A percentile compares a stretch with the other conserved stretches of the same genome.
phyloP scores from a whole-genome alignment of 2,329 filamentous ascomycete genomes.

The Ascomycota sp. region DNA sequence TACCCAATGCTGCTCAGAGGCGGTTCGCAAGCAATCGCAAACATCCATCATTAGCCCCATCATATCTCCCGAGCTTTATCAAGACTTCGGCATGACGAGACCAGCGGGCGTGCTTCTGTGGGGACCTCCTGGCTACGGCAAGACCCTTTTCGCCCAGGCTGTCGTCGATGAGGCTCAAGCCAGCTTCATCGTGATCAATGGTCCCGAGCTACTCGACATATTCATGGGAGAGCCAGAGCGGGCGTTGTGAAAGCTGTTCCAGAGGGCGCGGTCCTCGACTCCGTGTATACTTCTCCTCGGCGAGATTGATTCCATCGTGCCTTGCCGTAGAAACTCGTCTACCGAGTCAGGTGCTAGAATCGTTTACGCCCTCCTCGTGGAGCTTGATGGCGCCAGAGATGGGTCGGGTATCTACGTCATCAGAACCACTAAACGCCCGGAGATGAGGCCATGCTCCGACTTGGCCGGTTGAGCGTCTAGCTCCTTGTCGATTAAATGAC shows the following conservation, averaged over 20 bases:
- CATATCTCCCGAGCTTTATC: slow-evolving; percentile 55
- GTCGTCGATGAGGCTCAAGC: slow-evolving; percentile 88
- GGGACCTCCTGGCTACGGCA: slow-evolving; percentile 91
- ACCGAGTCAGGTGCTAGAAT: slow-evolving; percentile 72
- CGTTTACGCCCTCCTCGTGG: slow-evolving; percentile 84
- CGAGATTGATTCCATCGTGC: slow-evolving; percentile 81
- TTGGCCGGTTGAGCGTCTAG: slow-evolving; percentile 69
- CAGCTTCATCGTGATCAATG: slow-evolving; percentile 96
- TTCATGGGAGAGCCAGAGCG: slow-evolving; percentile 93
- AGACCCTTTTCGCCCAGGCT: slow-evolving; percentile 86
- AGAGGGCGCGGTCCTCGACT: slow-evolving; percentile 60
- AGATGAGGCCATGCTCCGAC: slow-evolving; percentile 81
- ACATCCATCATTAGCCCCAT: slow-evolving; percentile 82
- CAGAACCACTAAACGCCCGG: slow-evolving; percentile 80
- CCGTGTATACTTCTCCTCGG: slow-evolving; percentile 97
- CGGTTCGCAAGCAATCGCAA: slow-evolving; percentile 60
- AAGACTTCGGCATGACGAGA: slow-evolving; percentile 52
- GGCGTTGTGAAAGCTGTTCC: slow-evolving; percentile 77
- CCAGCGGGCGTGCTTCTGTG: slow-evolving; percentile 81
- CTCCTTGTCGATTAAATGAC: slow-evolving; percentile 76
- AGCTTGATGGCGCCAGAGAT: slow-evolving; percentile 66
- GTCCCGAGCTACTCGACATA: slow-evolving; percentile 88
- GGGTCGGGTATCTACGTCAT: slow-evolving; percentile 81
- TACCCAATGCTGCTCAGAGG: slow-evolving; percentile 22
- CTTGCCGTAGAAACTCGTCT: slow-evolving; percentile 53